These are phyloP conservation scores for Adansonia rubrostipa DNA, from an alignment of 441 rosid genomes.

Conservation along the genomic window DNA sequence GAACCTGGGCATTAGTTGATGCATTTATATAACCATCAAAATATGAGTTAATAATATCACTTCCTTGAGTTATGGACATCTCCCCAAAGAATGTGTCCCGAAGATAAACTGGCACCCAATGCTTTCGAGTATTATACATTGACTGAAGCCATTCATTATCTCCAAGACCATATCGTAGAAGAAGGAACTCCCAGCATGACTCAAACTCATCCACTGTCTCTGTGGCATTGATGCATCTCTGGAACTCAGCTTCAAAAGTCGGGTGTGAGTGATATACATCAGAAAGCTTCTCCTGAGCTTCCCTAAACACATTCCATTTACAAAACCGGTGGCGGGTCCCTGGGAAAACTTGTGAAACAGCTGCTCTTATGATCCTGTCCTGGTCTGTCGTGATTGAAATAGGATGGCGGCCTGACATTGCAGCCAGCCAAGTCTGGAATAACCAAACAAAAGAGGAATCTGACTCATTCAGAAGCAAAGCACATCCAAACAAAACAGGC, in stretches of 20 bases:
- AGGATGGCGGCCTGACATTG: constrained; percentile 46
- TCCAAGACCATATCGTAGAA: constrained; percentile 39
- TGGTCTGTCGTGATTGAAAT: constrained; percentile 49
- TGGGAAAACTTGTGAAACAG: constrained; percentile 46
- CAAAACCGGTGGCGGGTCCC: constrained; percentile 49
- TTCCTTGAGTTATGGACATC: constrained; percentile 39
- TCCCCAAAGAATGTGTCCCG: constrained; percentile 48
- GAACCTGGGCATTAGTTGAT: constrained; percentile 37
- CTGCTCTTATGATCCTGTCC: constrained; percentile 42
- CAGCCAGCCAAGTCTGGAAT: constrained; percentile 47
- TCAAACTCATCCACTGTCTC: constrained; percentile 49
- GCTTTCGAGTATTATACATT: constrained; percentile 39
- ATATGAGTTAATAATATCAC: constrained; percentile 41
- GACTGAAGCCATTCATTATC: constrained; percentile 50
- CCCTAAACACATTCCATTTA: constrained; percentile 47
- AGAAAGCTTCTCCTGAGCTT: constrained; percentile 50
- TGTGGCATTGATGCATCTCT: constrained; percentile 45
- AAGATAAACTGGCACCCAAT: constrained; percentile 48
- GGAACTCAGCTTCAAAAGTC: constrained; percentile 44
- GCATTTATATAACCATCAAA: constrained; percentile 53
- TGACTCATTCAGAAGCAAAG: constrained; percentile 47
- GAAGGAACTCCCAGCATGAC: constrained; percentile 44
- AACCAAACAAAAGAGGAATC: constrained; percentile 51
- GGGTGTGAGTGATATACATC: constrained; percentile 42
- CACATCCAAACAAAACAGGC: constrained; percentile 53